Percentiles rank a stretch among this genome's conserved stretches.
These are phyloP conservation scores for Pseudocercospora fijiensis DNA, from an alignment of 2,329 filamentous ascomycete genomes.

Conservation along the genomic window DNA sequence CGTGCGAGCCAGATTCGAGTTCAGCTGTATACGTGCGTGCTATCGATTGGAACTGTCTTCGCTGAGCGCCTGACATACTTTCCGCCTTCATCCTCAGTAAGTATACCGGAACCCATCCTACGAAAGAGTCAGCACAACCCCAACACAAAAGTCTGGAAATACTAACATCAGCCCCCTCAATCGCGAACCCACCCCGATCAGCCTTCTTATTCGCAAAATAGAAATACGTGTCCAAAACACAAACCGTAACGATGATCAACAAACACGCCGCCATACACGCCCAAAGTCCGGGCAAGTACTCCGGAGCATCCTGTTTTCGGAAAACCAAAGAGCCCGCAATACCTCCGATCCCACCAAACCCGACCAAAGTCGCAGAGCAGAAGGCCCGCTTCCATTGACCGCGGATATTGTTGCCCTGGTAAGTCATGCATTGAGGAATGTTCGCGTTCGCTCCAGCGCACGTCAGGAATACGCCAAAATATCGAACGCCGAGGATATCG, in stretches of 20 bases:
- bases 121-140: background rate
- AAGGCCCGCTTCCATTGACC: conserved; percentile 86
- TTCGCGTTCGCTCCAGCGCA: conserved; percentile 76
- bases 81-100: background rate
- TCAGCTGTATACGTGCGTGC: background rate
- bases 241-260: conserved; percentile 27
- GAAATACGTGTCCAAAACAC: conserved; percentile 25
- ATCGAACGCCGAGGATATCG: conserved; percentile 40
- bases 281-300: conserved; percentile 29
- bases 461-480: conserved; percentile 74
- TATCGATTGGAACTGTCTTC: background rate
- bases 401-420: conserved; percentile 82
- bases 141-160: background rate
- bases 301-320: conserved; percentile 26
- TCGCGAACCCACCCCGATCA: conserved; percentile 22
- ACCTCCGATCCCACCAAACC: conserved; percentile 55
- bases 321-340: conserved; percentile 26
- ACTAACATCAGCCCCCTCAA: conserved; percentile 29
- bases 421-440: conserved; percentile 69
- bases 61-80: background rate
- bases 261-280: conserved; percentile 29
- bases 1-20: background rate
- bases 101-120: conserved; percentile 29
- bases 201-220: conserved; percentile 27
- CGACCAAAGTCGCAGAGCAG: conserved; percentile 70